Evolutionary conservation across 1,139 yeast genomes (phyloP).

Genomic region (Casaregolazyma suthepensis): DNA sequence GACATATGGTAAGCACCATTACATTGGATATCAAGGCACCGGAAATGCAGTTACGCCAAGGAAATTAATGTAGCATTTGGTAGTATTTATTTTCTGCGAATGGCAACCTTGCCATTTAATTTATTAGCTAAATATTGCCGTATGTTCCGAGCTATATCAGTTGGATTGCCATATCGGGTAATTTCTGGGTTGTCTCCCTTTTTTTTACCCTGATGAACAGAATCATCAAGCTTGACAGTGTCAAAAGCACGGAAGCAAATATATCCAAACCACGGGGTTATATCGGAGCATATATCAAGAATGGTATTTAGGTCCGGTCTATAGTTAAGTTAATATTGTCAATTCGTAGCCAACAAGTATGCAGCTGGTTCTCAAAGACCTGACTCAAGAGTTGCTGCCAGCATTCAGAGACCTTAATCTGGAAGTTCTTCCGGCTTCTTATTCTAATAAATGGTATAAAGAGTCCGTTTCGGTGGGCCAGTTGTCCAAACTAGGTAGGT

Average conservation of each 20-base stretch:
- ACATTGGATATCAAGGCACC: not conserved
- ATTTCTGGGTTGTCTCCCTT: too few species aligned
- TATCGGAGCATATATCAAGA: too few species aligned
- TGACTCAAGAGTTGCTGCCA: not conserved
- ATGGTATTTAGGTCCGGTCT: not conserved
- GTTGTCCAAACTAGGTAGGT: conserved; percentile 28
- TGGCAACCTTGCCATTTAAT: not conserved
- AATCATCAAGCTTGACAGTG: not conserved
- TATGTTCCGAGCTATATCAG: not conserved
- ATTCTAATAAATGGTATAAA: conserved; percentile 46
- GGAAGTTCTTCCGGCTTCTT: conserved; percentile 41
- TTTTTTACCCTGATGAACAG: not conserved
- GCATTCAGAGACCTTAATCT: conserved; percentile 63
- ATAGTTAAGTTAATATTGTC: not conserved
- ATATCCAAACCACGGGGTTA: too few species aligned
- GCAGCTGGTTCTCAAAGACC: not conserved
- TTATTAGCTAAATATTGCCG: too few species aligned
- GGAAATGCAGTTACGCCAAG: not conserved
- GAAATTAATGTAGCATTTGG: not conserved
- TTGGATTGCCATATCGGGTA: not conserved
- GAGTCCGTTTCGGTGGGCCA: conserved; percentile 36
- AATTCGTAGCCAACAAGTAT: not conserved
- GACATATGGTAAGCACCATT: not conserved
- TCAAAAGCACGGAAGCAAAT: too few species aligned
- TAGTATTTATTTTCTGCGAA: not conserved